These are phyloP conservation scores for Rosa persica DNA, from an alignment of 306 rosid genomes.

Conservation along the genomic window DNA sequence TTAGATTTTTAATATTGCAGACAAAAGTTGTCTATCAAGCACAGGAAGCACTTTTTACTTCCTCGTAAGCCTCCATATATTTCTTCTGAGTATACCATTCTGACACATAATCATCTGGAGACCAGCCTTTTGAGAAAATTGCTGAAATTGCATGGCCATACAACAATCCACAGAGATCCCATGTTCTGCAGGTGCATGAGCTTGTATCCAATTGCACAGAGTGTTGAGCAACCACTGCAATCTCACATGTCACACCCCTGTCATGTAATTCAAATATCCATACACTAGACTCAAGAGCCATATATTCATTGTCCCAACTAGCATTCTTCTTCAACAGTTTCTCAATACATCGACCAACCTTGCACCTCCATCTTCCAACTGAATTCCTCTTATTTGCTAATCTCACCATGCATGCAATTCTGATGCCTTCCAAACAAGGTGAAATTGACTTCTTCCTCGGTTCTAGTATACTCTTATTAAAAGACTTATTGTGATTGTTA, in stretches of 20 bases:
- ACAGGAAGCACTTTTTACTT: too few species aligned
- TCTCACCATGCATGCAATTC: neutral
- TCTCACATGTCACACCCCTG: neutral
- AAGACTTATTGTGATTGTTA: neutral
- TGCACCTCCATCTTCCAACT: neutral
- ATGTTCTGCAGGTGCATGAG: neutral
- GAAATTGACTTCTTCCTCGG: neutral
- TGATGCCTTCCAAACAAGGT: neutral
- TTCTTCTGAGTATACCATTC: neutral
- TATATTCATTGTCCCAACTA: neutral
- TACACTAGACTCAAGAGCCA: neutral
- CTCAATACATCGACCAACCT: neutral
- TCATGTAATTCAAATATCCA: neutral
- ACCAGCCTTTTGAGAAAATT: neutral
- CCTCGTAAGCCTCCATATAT: too few species aligned
- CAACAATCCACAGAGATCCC: neutral
- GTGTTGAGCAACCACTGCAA: neutral
- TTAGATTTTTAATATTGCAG: too few species aligned
- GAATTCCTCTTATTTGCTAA: neutral
- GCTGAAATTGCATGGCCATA: neutral
- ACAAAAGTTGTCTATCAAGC: too few species aligned
- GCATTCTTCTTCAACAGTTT: neutral
- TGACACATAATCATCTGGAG: neutral
- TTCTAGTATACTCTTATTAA: neutral
- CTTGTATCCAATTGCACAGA: neutral